Conservation (phyloP, 805 yeast species). For the Kodamaea fukazawae region DNA sequence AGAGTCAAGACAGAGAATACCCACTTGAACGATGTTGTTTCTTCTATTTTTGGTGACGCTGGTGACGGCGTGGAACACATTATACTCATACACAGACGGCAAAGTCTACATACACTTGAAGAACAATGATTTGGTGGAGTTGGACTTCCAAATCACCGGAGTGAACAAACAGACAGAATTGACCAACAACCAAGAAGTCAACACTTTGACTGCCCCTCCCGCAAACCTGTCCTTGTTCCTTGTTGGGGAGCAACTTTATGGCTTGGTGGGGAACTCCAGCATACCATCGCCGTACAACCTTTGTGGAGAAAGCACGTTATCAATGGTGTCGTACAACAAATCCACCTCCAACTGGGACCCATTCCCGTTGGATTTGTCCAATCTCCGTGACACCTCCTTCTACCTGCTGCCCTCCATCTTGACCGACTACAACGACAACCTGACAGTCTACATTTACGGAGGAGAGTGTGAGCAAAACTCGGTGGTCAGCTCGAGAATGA, state of each 20-base stretch:
- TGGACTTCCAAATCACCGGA: constrained; percentile 37
- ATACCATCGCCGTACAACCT: constrained; percentile 7
- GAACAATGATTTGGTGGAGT: constrained; percentile 34
- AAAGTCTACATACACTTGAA: constrained; percentile 33
- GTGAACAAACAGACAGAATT: constrained; percentile 17
- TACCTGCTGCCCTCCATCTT: constrained; percentile 42
- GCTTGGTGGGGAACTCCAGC: constrained; percentile 17
- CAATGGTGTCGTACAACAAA: constrained; percentile 20
- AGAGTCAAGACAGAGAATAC: background rate
- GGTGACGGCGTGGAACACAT: constrained; percentile 28
- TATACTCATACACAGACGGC: constrained; percentile 34
- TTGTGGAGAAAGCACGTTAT: constrained; percentile 30
- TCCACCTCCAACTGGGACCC: constrained; percentile 21
- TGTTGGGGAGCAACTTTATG: constrained; percentile 28
- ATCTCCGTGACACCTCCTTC: constrained; percentile 26
- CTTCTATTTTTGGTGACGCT: background rate
- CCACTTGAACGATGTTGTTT: background rate
- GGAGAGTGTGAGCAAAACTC: constrained; percentile 35
- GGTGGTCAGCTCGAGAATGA: constrained; percentile 38
- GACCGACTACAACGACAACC: constrained; percentile 32
- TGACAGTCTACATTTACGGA: constrained; percentile 53
- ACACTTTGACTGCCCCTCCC: constrained; percentile 30
- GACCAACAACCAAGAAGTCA: constrained; percentile 21
- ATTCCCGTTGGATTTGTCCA: constrained; percentile 18
- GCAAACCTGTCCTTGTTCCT: constrained; percentile 30